phyloP scores from a whole-genome alignment of 768 basidiomycete genomes.

The Gloeostereum incarnatum region DNA sequence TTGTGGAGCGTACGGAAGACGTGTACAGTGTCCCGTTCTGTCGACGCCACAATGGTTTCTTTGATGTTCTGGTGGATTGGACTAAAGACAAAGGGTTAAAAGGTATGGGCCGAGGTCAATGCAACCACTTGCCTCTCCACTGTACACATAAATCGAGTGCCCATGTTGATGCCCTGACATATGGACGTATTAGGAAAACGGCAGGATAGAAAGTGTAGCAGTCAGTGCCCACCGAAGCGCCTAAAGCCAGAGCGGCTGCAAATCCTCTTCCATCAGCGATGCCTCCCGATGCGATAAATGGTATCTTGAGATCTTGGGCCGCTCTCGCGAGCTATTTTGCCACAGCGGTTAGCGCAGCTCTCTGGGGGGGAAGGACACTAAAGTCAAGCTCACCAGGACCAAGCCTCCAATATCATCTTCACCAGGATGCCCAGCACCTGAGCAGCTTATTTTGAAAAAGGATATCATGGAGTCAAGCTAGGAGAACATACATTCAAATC shows the following conservation, averaged over 20 bases:
- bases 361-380: conserved; percentile 1
- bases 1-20: conserved; percentile 86
- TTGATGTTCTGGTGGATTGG: conserved; percentile 89
- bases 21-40: conserved; percentile 78
- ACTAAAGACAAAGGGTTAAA: conserved; percentile 20
- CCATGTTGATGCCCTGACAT: conserved; percentile 84
- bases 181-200: conserved; percentile 4
- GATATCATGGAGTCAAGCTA: not conserved
- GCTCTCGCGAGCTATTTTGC: conserved; percentile 68
- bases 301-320: conserved; percentile 72
- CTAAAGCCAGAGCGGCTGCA: conserved; percentile 73
- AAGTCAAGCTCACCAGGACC: conserved; percentile 47
- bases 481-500: conserved; percentile 65
- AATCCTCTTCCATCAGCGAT: conserved; percentile 82
- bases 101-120: not conserved
- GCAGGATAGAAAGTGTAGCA: no score
- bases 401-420: conserved; percentile 89
- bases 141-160: conserved; percentile 90
- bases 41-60: conserved; percentile 75
- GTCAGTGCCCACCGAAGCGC: conserved; percentile 53
- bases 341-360: not conserved
- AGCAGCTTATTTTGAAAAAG: conserved; percentile 6
- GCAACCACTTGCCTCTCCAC: conserved; percentile 51
- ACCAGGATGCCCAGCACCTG: conserved; percentile 90
- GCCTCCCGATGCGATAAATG: conserved; percentile 88